A percentile compares a stretch with the other conserved stretches of the same genome.
phyloP scores from a whole-genome alignment of 192 early-diverging fungal species.

The Obelidium mucronatum region DNA sequence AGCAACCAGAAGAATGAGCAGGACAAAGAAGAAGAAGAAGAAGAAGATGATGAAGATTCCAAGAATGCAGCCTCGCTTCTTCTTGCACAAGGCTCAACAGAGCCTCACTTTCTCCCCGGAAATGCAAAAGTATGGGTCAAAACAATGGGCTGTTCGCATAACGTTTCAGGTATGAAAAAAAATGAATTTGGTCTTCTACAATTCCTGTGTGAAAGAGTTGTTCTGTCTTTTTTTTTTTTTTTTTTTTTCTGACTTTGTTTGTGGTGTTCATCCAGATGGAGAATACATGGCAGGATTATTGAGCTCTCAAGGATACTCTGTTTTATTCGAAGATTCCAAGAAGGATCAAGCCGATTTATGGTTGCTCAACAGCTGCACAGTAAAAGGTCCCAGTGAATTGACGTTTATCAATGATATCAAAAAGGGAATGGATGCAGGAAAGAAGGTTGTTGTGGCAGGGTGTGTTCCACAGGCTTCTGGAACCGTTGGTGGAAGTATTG shows the following conservation, averaged over 20 bases:
- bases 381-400: conserved; percentile 65
- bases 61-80: neutral
- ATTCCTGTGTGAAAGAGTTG: conserved; percentile 42
- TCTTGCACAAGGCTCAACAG: neutral
- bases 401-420: conserved; percentile 64
- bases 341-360: conserved; percentile 57
- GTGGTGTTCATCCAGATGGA: too few relatives aligned
- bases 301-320: conserved; percentile 54
- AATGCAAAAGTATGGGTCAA: conserved; percentile 56
- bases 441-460: conserved; percentile 64
- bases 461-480: conserved; percentile 61
- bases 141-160: conserved; percentile 61
- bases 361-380: conserved; percentile 70
- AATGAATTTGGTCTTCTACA: neutral
- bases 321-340: conserved; percentile 52
- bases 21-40: conserved; percentile 18
- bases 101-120: conserved; percentile 52
- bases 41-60: neutral
- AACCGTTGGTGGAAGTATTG: conserved; percentile 21
- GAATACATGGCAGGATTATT: conserved; percentile 70
- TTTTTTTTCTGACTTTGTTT: too few relatives aligned
- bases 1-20: neutral
- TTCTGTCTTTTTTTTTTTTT: neutral
- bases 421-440: conserved; percentile 50
- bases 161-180: conserved; percentile 23